Base-by-base conservation (phyloP, 192 early-diverging fungal genomes). In the Chytriomyces sp. region DNA sequence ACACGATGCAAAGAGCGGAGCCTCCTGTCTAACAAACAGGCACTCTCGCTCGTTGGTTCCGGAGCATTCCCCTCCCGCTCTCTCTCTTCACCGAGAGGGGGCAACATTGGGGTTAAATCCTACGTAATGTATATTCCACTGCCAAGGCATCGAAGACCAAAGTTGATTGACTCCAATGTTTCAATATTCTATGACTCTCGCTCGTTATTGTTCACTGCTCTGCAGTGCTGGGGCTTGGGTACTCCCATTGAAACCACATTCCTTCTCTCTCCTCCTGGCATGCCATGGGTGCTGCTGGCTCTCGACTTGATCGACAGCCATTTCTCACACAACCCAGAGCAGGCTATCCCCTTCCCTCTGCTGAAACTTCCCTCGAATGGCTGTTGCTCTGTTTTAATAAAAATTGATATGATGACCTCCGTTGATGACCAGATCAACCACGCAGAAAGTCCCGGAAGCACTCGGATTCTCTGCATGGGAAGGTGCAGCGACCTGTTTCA, bases 1-100 rank as follows among this genome's bases (percentile, higher is more conserved):
- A 57, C 13, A 57, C 20, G 53, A 57, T 57, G 53, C 53, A 57
- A 57, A 57, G 53, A 57, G 53, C 16, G 16, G 53, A 57, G 53
- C 53, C 53, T 57, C 53, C 53, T 57, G 53, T 57, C 53, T 57
- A 57, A 57, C 53, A 57, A 57, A 57, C 53, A 57, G 53, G 53
- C 53, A 57, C 53, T 57, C 53, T 13, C 53, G 35, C 20, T 57
- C 53, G 53, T 57, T 57, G 53, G 53, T 57, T 57, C 20, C 53
- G 53, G 53, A 57, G 53, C 53, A 57, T 57, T 57, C 53, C 53
- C 53, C 20, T 57, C 53, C 53, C 13, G 16, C 16, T 13, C 53
- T 20, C 20, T 57, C 16, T 13, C 53, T 20, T 20, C 53, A 20
- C 20, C 13, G 20, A 57, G 20, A 57, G 13, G 53, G 50, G 53